Evolutionary conservation across 1,284 basidiomycete species (phyloP).

Genomic region (Sporisorium sorghi): DNA sequence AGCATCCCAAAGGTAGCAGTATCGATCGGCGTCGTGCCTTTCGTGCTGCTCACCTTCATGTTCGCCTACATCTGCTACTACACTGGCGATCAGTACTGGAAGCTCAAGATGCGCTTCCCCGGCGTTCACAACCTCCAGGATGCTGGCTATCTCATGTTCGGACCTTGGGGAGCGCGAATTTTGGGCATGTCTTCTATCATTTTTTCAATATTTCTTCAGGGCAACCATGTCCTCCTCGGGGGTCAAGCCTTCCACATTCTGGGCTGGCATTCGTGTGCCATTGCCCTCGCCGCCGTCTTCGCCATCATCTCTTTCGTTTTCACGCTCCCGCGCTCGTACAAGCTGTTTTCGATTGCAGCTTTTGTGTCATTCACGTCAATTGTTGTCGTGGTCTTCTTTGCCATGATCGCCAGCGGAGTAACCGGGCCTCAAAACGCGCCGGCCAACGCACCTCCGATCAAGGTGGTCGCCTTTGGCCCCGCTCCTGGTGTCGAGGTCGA

Average conservation of each 20-base stretch:
- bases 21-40: slow-evolving; percentile 59
- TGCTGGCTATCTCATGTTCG: slow-evolving; percentile 61
- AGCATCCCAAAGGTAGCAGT: slow-evolving; percentile 59
- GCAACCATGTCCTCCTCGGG: slow-evolving; percentile 61
- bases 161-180: slow-evolving; percentile 43
- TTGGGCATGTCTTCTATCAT: slow-evolving; percentile 47
- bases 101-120: slow-evolving; percentile 58
- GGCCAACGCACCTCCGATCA: slow-evolving; percentile 39
- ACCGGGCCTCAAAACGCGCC: slow-evolving; percentile 52
- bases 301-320: slow-evolving; percentile 60
- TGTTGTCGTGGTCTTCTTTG: slow-evolving; percentile 56
- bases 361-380: slow-evolving; percentile 63
- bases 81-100: slow-evolving; percentile 55
- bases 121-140: slow-evolving; percentile 61
- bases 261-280: slow-evolving; percentile 57
- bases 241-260: slow-evolving; percentile 57
- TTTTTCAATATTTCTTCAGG: slow-evolving; percentile 59
- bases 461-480: slow-evolving; percentile 53
- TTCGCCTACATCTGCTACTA: slow-evolving; percentile 56
- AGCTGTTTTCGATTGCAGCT: slow-evolving; percentile 55
- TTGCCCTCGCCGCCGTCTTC: slow-evolving; percentile 54
- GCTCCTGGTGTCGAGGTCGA: slow-evolving; percentile 44
- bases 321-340: slow-evolving; percentile 60
- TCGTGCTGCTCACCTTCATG: slow-evolving; percentile 52
- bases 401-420: slow-evolving; percentile 61